Base-by-base conservation (phyloP, 129 eudicot species). In the Pulicaria dysenterica region DNA sequence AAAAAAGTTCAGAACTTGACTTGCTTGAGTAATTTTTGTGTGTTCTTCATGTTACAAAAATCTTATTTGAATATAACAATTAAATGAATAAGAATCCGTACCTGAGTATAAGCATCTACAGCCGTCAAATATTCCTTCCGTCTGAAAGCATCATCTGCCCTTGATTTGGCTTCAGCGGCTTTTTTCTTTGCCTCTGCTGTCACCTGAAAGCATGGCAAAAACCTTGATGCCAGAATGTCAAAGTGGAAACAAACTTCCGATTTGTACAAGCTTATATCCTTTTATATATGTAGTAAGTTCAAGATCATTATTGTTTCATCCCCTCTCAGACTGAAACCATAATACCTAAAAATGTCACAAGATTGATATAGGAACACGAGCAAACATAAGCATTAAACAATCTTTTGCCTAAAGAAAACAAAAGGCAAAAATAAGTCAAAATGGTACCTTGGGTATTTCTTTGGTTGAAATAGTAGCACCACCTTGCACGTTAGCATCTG, bases 51-150 rank as follows among this genome's bases (percentile, higher is more conserved):
- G 64, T 58, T 36, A 24, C 41, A 3, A 34, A 4, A 40, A 58
- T 31, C 6, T n/a, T 39, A 45, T 39, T 3, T 10, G 4, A 24
- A 24, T 24, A 2, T 24, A 24, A 24, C 31, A 24, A 24, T 24
- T 24, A 24, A 24, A 24, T 24, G 7, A 50, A 39, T 58, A 36
- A 63, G 2, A 17, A 13, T 61, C 50, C 7, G 9, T 10, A 91
- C 98, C 87, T 94, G 95, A 49, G 98, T 86, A 65, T 94, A 94
- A 68, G 98, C 85, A 90, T 94, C 92, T 53, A 94, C 64, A 15
- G 98, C 98, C 75, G 48, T 65, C 42, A 38, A 34, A 76, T 36
- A 86, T 7, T 94, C 89, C 61, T 90, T 94, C 63, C 81, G 77
- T 76, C 54, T 90, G 79, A 82, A 94, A 58, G 98, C 97, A 58